Base-by-base conservation (phyloP, 208 protist genomes). In the Lotmaria passim region DNA sequence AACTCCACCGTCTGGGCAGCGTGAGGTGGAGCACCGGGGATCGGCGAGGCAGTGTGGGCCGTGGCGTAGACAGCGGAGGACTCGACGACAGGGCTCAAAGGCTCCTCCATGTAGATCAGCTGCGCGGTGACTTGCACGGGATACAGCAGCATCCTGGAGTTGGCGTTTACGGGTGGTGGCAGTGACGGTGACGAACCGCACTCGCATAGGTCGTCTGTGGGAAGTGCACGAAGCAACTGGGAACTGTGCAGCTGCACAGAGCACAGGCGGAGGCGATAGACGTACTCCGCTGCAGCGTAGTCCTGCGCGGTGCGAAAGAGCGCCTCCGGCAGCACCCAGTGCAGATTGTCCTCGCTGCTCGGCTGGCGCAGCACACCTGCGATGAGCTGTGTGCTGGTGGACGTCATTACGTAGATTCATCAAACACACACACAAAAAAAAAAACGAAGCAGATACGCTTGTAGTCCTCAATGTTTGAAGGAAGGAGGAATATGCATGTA, bases 61-160 rank as follows among this genome's bases (percentile, higher is more conserved):
- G 58, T 52, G 10, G 66, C 50, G 43, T 72, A 73, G 26, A 80
- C 78, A 24, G 78, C 72, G 17, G 78, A 74, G 3, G 82, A 85
- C 51, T 85, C 72, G 34, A 90, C 38, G 1, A 86, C 28, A 7
- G 87, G 87, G n/a, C 81, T 90, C 43, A 90, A 77, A 10, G 82
- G 64, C 68, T 84, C 75, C 2, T 67, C 78, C 61, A 87, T 79
- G 69, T 90, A 78, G n/a, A 70, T 31, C 44, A 93, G 73, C 73
- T 88, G 84, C n/a, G 78, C 63, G 1, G 79, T 87, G 7, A 93
- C 53, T 30, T 75, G 82, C 23, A 66, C 64, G 17, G 52, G 70
- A 28, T 73, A 76, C 39, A 66, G 63, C 12, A 57, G 34, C 19
- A 38, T n/a, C 23, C 12, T 56, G 8, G 67, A 24, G 15, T n/a